Evolutionary conservation across 305 asterid species (phyloP), one percentile per base, ranked within the genome.

Genomic region (Andrographis paniculata): DNA sequence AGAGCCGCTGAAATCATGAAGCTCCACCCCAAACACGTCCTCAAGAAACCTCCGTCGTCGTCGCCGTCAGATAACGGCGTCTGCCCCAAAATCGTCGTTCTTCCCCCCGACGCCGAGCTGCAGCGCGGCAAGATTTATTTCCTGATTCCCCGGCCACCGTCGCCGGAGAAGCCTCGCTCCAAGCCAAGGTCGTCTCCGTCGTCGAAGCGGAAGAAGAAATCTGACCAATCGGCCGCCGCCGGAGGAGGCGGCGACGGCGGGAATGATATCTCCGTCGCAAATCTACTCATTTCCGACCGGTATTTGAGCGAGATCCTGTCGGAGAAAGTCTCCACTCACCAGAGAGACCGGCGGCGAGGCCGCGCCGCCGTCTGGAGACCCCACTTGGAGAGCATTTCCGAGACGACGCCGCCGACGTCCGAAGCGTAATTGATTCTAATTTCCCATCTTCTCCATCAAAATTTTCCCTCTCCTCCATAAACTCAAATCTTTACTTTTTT

Each of bases 111-210:
- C 50, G 84, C 89, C 1, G 63, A 75, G 21, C 92, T 88, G 13
- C 79, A 72, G 42, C 94, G 97, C 35, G 97, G 97, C 22, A 82
- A 84, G 75, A 88, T 88, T 59, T 88, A 88, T 21, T 88, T 88
- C 44, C 95, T 88, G 46, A 77, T 82, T 68, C 97, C 97, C 11
- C 45, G 74, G 9, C 80, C 83, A 23, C 73, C 62, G 57, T 14
- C 71, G 56, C 71, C 68, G 42, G 78, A 62, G 9, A 74, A 75
- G 44, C 6, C 37, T 10, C 73, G 75, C 14, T 18, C 77, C 1
- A 72, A 44, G 44, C 42, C 58, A n/a, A n/a, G n/a, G 42, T 76
- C 15, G 33, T 17, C 77, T 1, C 69, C 42, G 41, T 45, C 58
- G 44, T 74, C 16, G 28, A 24, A 24, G 30, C 4, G 60, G 45